These are phyloP conservation scores for Didymella pinodella DNA, from an alignment of 2,329 filamentous ascomycete genomes.

Conservation along the genomic window DNA sequence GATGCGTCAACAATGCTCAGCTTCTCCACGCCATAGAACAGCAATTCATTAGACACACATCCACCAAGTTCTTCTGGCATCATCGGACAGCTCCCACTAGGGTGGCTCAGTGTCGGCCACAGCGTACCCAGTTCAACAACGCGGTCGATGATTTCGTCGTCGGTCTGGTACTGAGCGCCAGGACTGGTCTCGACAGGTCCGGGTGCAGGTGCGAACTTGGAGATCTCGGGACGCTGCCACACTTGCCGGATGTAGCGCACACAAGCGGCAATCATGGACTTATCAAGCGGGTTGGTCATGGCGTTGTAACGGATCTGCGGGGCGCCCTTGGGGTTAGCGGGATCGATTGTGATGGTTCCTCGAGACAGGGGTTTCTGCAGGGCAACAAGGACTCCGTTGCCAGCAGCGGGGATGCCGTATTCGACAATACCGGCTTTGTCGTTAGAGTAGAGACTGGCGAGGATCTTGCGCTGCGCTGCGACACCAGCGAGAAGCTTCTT, in stretches of 20 bases:
- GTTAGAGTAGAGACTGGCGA: conserved; percentile 32
- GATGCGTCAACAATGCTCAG: conserved; percentile 44
- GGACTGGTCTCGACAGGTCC: conserved; percentile 32
- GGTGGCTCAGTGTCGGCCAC: conserved; percentile 38
- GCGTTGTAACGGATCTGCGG: conserved; percentile 41
- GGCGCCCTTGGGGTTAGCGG: conserved; percentile 37
- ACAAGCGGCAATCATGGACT: conserved; percentile 44
- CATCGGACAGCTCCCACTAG: conserved; percentile 44
- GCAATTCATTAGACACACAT: conserved; percentile 37
- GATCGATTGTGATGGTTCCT: conserved; percentile 43
- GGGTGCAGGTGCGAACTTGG: conserved; percentile 22
- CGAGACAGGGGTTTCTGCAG: conserved; percentile 53
- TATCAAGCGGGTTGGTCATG: conserved; percentile 42
- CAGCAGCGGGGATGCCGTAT: conserved; percentile 48
- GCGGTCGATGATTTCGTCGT: conserved; percentile 38
- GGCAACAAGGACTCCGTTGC: conserved; percentile 32
- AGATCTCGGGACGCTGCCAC: conserved; percentile 39
- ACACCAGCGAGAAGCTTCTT: conserved; percentile 37
- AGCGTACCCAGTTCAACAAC: conserved; percentile 27
- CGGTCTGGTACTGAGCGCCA: conserved; percentile 37
- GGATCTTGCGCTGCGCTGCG: conserved; percentile 39
- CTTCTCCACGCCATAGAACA: conserved; percentile 41
- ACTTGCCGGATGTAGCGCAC: conserved; percentile 47
- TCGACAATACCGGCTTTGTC: conserved; percentile 39
- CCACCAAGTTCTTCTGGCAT: conserved; percentile 44